phyloP scores from a whole-genome alignment of 2,329 filamentous ascomycete species.

The Hypoxylon sp. region DNA sequence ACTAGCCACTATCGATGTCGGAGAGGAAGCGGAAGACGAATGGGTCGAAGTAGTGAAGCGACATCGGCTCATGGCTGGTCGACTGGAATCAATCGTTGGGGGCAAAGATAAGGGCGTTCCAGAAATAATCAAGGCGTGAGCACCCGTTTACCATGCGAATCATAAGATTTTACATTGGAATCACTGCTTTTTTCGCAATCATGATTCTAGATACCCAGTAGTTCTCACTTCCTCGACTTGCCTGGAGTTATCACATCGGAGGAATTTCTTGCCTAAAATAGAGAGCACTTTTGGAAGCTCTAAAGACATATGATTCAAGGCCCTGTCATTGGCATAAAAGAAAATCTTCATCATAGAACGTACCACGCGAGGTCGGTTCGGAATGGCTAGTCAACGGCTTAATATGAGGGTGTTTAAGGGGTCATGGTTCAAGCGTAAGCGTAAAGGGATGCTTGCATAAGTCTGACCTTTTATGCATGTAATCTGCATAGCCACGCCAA shows the following conservation, averaged over 20 bases:
- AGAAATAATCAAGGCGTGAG: constrained; percentile 35
- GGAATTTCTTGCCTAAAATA: background rate
- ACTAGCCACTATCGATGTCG: constrained; percentile 72
- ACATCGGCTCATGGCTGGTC: constrained; percentile 85
- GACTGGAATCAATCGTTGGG: constrained; percentile 77
- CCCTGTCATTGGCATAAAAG: background rate
- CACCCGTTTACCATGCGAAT: background rate
- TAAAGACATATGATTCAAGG: background rate
- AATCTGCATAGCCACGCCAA: background rate
- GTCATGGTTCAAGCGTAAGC: background rate
- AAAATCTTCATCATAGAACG: background rate
- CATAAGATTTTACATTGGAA: background rate
- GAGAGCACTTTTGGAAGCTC: background rate
- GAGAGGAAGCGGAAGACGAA: constrained; percentile 68
- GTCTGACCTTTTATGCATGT: constrained; percentile 16
- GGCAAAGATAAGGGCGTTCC: constrained; percentile 58
- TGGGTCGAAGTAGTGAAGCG: constrained; percentile 93
- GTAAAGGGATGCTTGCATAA: background rate
- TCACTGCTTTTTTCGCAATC: background rate
- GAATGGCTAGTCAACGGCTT: background rate
- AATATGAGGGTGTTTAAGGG: background rate
- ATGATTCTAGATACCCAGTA: background rate
- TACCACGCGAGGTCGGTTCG: background rate
- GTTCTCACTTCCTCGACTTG: background rate
- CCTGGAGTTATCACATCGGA: background rate